Evolutionary conservation across 2,329 filamentous ascomycete species (phyloP), one percentile per base, ranked within the genome.

Genomic region (Pseudogymnoascus sp.): DNA sequence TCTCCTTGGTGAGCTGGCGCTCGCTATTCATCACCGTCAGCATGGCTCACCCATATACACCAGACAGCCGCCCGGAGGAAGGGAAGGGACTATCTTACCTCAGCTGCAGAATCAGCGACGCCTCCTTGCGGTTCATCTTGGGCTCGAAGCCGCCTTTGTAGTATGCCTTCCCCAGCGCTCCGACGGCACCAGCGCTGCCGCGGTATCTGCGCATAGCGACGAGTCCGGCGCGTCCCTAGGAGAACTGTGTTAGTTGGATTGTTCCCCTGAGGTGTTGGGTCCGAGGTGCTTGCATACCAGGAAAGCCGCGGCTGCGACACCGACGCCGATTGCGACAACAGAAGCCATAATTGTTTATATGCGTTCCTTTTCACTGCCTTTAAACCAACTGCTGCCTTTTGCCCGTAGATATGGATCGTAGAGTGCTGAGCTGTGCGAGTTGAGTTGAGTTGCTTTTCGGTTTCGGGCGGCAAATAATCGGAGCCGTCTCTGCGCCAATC

Each of bases 131-230:
- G 75, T 87, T 97, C 93, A 99, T 99, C 77, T 89, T 90, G 65
- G 87, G 82, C 79, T 99, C 95, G 74, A 99, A 99, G n/a, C 95
- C 95, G 69, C 95, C 95, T 78, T 97, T 99, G 83, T 97, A 97
- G 74, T 92, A 99, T 44, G 92, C 87, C 76, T 93, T 92, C 71
- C 95, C 95, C 70, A 96, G 80, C 37, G 89, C 88, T 68, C 89
- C 89, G 59, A 90, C 82, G 67, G 78, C 78, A 66, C 76, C 78
- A 7, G 77, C 78, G 65, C 88, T 88, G 67, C 90, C 89, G 66
- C 89, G 84, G 65, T 89, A 96, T 72, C 91, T 86, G 67, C 93
- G 87, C 76, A 93, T 85, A 70, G 95, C 95, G 72, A 97, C 89
- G 40, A 96, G 84, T 71, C 93, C 93, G 65, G 95, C 93, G 73